Base-by-base conservation (phyloP, 768 basidiomycete species). In the Tephrocybe sp. region DNA sequence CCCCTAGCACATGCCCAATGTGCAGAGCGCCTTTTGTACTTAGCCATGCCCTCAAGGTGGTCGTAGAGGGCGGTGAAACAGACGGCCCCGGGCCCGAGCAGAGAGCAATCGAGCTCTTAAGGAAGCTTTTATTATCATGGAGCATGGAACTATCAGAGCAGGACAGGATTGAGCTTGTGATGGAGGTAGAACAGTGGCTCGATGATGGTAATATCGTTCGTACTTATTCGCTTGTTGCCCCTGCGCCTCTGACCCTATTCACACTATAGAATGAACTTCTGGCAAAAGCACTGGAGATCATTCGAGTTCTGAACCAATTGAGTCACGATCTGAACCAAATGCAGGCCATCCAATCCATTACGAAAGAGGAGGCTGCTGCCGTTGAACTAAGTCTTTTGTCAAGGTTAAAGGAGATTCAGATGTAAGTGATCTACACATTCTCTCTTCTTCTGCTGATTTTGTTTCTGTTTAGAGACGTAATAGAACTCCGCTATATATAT, bases 1-100 rank as follows among this genome's bases (percentile, higher is more conserved):
- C 50, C 24, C 48, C 51, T 4, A 45, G 32, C 26, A 49, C 21
- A 40, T 58, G 57, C 20, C 54, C 57, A 10, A 48, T 58, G 42
- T 58, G 57, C 38, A 43, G 57, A n/a, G 51, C 43, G 47, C 20
- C 39, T 6, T 58, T 51, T 24, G 15, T 40, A 18, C 43, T 26
- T 4, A 26, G 44, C 11, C 44, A 42, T 28, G 28, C 36, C 20
- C 43, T 56, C 14, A 56, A 55, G n/a, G 25, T 58, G 9, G 50
- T 58, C 17, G 45, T 48, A 3, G 53, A 51, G 28, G 47, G 37
- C 4, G 10, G 20, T 10, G 34, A 30, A 18, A 30, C 42, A n/a
- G 14, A n/a, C 23, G 15, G 17, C 10, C 12, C 28, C 5, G 28
- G 6, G 15, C 15, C 36, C 26, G 42, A 45, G 4, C n/a, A 43